Evolutionary conservation across 2,329 filamentous ascomycete genomes (phyloP), one percentile per base, ranked within the genome.

Genomic region (Didymella sp.): DNA sequence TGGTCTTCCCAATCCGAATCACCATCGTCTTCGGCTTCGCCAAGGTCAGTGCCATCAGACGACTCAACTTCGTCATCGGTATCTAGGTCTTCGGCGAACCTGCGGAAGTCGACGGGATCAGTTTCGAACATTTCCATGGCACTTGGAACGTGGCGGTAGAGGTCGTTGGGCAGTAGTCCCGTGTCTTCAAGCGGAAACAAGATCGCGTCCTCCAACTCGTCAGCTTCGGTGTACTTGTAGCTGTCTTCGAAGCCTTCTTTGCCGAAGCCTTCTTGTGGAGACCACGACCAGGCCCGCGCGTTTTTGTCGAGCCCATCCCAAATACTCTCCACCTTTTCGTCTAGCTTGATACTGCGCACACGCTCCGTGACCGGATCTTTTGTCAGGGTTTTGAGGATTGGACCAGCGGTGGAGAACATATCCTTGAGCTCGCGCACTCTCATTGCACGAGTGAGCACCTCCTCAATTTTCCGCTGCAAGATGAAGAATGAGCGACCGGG

Each of bases 201-300:
- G 6, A 80, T 65, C 4, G 66, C 66, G 44, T 80, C 78, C 62
- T 80, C 78, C 9, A 77, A 54, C 28, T 68, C 71, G 59, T 81
- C 77, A 2, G 75, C 73, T 44, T 79, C 73, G 8, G 70, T 76
- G 56, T 79, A 80, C 21, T 50, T 49, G 47, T 61, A 66, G 22
- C 55, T 61, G 6, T 51, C 45, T 4, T 73, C 66, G 50, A 76
- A 58, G 12, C 67, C 58, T 63, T 19, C 60, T 50, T 51, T 59
- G n/a, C 47, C 42, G 25, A 45, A 51, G 9, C 56, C 59, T 8
- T 35, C 47, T 12, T 55, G 13, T 21, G 60, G 53, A 11, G 46
- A 58, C 50, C 33, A 62, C 41, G 33, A 48, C 40, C 41, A 59
- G 2, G 60, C 50, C 22, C 44, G 56, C 13, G 63, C 60, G 11